Conservation (phyloP, 331 rosid species). For the Acacia concinna region DNA sequence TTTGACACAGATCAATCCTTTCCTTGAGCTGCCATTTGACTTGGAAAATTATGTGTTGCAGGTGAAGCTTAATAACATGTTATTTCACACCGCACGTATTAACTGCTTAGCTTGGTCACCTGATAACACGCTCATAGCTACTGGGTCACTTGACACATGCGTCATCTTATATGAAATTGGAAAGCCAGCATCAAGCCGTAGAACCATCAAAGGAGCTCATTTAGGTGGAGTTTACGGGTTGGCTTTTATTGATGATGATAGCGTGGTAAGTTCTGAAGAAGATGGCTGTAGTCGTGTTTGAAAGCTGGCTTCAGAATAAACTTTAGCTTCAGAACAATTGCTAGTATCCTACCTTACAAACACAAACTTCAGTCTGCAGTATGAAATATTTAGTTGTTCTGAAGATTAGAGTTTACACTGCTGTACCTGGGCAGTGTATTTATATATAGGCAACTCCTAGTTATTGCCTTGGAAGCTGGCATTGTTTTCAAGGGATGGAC, state of each 20-base stretch:
- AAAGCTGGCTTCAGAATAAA: conserved; percentile 51
- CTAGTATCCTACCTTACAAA: conserved; percentile 20
- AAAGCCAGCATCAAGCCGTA: conserved; percentile 89
- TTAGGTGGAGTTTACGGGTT: conserved; percentile 94
- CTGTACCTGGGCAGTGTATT: conserved; percentile 5
- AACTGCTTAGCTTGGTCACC: conserved; percentile 98
- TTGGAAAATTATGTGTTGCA: conserved; percentile 38
- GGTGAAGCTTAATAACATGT: conserved; percentile 93
- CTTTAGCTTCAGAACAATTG: conserved; percentile 16
- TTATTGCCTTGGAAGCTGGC: conserved; percentile 26
- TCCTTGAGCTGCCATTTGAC: conserved; percentile 30
- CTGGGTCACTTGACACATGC: conserved; percentile 93
- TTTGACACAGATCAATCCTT: conserved; percentile 1
- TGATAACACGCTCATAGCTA: conserved; percentile 76
- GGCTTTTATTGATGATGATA: conserved; percentile 60
- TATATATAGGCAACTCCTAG: conserved; percentile 8
- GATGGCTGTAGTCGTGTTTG: conserved; percentile 93
- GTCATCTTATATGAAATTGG: conserved; percentile 78
- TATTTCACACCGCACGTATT: conserved; percentile 87
- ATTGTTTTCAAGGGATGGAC: conserved; percentile 13
- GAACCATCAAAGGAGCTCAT: conserved; percentile 84
- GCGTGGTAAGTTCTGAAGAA: conserved; percentile 90
- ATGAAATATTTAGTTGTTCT: conserved; percentile 7
- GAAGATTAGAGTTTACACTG: conserved; percentile 13
- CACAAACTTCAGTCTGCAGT: conserved; percentile 26